phyloP scores from a whole-genome alignment of 495 filamentous ascomycete genomes.

The Tuber indicum region DNA sequence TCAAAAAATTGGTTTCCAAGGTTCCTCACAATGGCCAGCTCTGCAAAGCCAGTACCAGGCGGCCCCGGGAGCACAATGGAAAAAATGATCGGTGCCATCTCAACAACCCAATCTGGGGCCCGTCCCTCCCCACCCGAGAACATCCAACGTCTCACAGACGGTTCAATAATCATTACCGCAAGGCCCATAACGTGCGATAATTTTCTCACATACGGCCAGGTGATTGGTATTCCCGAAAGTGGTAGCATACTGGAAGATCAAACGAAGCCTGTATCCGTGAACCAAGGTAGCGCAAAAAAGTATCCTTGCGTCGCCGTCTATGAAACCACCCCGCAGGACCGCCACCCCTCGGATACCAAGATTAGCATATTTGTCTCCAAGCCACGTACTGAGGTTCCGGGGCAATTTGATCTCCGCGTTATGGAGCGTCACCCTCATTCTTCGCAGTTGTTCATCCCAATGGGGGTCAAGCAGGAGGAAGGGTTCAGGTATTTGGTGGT shows the following conservation, averaged over 20 bases:
- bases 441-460: slow-evolving; percentile 82
- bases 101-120: background rate
- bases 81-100: background rate
- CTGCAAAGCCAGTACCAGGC: background rate
- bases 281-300: slow-evolving; percentile 85
- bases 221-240: background rate
- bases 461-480: slow-evolving; percentile 50
- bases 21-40: background rate
- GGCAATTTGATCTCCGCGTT: slow-evolving; percentile 59
- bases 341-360: slow-evolving; percentile 52
- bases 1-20: background rate
- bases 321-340: slow-evolving; percentile 63
- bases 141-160: background rate
- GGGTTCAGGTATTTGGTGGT: slow-evolving; percentile 67
- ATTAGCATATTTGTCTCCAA: slow-evolving; percentile 90
- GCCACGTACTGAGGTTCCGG: slow-evolving; percentile 49
- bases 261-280: slow-evolving; percentile 45
- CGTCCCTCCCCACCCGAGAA: background rate
- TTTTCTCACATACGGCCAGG: background rate
- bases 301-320: slow-evolving; percentile 72
- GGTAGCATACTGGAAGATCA: background rate
- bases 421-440: slow-evolving; percentile 93
- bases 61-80: background rate
- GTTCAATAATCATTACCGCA: background rate
- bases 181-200: background rate